Evolutionary conservation across 2,329 filamentous ascomycete species (phyloP).

Genomic region (Herpotrichia juniperi): DNA sequence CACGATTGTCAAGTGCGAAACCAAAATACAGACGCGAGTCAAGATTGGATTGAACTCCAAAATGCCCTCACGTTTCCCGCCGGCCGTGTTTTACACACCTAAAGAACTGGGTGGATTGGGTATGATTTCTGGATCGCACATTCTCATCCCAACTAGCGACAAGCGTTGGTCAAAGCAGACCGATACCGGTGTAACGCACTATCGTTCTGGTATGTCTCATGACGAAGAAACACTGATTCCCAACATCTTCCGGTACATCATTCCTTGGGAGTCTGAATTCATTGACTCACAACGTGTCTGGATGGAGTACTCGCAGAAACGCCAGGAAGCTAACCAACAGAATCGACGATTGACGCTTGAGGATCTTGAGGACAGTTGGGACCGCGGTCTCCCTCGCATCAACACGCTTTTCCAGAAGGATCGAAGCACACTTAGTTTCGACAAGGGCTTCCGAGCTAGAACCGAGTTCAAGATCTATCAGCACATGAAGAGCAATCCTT

Average conservation of each 20-base stretch:
- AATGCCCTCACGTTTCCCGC: slow-evolving; percentile 98
- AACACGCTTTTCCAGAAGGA: slow-evolving; percentile 99
- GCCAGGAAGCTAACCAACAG: slow-evolving; percentile 94
- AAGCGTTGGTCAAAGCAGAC: slow-evolving; percentile 99
- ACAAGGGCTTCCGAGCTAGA: slow-evolving; percentile 95
- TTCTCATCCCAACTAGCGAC: slow-evolving; percentile 94
- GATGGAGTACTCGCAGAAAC: slow-evolving; percentile 99
- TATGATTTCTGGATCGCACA: slow-evolving; percentile 99
- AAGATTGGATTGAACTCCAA: slow-evolving; percentile 99
- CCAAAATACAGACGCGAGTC: slow-evolving; percentile 97
- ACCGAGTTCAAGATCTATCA: slow-evolving; percentile 99
- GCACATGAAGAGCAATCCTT: slow-evolving; percentile 98
- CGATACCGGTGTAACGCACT: slow-evolving; percentile 95
- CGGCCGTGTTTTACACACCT: slow-evolving; percentile 97
- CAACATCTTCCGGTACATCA: slow-evolving; percentile 99
- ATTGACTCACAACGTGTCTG: slow-evolving; percentile 98
- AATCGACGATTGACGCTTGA: slow-evolving; percentile 93
- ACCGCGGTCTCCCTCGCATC: slow-evolving; percentile 94
- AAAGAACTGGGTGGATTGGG: slow-evolving; percentile 96
- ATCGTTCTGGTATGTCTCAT: slow-evolving; percentile 96
- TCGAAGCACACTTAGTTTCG: slow-evolving; percentile 92
- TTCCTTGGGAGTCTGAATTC: slow-evolving; percentile 98
- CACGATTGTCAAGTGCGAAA: slow-evolving; percentile 99
- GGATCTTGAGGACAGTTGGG: slow-evolving; percentile 97
- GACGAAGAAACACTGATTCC: slow-evolving; percentile 97